These are phyloP conservation scores for Trametes sp. DNA, from an alignment of 1,284 basidiomycete genomes.

Conservation along the genomic window DNA sequence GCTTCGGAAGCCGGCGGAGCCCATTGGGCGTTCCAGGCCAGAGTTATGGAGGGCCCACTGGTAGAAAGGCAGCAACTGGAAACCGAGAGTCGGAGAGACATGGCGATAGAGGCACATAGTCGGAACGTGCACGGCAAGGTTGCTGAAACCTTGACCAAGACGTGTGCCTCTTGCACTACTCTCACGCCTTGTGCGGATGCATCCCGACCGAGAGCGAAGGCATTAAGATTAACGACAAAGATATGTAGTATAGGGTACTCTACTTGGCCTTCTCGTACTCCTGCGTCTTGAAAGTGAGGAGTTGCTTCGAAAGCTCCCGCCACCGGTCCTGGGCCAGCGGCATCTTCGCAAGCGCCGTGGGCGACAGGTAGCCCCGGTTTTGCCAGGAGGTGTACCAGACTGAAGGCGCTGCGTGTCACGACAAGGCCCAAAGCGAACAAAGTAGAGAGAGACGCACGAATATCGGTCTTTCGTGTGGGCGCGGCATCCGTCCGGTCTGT, in stretches of 20 bases:
- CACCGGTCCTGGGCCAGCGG: slow-evolving; percentile 74
- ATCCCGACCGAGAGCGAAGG: not conserved
- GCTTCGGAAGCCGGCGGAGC: not conserved
- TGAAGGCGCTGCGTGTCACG: slow-evolving; percentile 39
- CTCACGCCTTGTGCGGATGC: too few species aligned
- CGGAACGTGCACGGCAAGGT: not conserved
- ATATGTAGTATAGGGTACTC: slow-evolving; percentile 13
- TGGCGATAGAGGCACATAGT: too few species aligned
- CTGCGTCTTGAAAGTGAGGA: slow-evolving; percentile 67
- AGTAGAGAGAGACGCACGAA: slow-evolving; percentile 61
- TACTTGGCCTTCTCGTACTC: slow-evolving; percentile 56
- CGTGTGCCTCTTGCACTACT: too few species aligned
- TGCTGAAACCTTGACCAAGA: not conserved
- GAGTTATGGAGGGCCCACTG: not conserved
- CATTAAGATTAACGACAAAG: slow-evolving; percentile 2
- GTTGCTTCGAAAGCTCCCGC: slow-evolving; percentile 67
- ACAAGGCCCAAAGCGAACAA: not conserved
- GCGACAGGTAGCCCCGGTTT: slow-evolving; percentile 79
- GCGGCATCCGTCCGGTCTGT: slow-evolving; percentile 76
- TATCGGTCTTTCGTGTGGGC: slow-evolving; percentile 86
- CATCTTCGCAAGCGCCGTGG: slow-evolving; percentile 60
- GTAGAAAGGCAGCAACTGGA: not conserved
- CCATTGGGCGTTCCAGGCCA: too few species aligned
- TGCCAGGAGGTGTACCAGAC: slow-evolving; percentile 80
- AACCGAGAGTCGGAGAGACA: not conserved